A percentile compares a stretch with the other conserved stretches of the same genome.
Evolutionary conservation across 2,329 filamentous ascomycete species (phyloP).

Genomic region (Fusarium sp.): DNA sequence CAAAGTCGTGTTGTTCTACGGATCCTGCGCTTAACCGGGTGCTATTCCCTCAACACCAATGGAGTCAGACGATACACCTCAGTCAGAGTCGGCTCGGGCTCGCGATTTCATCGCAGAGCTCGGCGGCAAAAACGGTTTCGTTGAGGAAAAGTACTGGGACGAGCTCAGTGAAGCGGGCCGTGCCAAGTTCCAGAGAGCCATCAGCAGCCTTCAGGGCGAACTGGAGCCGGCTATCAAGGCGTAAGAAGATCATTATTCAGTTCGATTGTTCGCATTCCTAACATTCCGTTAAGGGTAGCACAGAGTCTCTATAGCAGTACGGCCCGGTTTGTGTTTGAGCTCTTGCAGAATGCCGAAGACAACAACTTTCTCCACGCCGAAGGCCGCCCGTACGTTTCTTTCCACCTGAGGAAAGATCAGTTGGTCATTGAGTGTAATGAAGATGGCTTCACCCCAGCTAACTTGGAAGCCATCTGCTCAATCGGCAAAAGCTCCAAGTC

Average conservation of each 20-base stretch:
- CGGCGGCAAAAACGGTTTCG: neutral
- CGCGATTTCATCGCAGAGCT: neutral
- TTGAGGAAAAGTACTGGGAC: neutral
- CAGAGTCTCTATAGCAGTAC: constrained; percentile 7
- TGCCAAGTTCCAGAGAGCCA: neutral
- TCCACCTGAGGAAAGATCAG: neutral
- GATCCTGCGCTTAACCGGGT: neutral
- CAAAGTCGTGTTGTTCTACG: neutral
- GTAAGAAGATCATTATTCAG: neutral
- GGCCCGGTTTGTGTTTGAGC: constrained; percentile 13
- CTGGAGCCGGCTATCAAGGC: neutral
- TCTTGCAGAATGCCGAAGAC: constrained; percentile 21
- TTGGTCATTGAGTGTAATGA: constrained; percentile 21
- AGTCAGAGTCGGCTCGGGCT: neutral
- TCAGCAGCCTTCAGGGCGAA: neutral
- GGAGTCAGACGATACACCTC: neutral
- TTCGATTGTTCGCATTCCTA: neutral
- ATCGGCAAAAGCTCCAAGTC: constrained; percentile 6
- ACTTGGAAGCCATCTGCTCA: neutral
- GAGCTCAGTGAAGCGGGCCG: neutral
- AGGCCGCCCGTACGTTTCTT: constrained; percentile 1
- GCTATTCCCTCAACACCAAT: neutral
- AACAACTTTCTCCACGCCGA: neutral
- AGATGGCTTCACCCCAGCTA: constrained; percentile 6
- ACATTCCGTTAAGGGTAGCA: neutral